Evolutionary conservation across 1,139 yeast species (phyloP), one percentile per base, ranked within the genome.

Genomic region (Diutina sp.): DNA sequence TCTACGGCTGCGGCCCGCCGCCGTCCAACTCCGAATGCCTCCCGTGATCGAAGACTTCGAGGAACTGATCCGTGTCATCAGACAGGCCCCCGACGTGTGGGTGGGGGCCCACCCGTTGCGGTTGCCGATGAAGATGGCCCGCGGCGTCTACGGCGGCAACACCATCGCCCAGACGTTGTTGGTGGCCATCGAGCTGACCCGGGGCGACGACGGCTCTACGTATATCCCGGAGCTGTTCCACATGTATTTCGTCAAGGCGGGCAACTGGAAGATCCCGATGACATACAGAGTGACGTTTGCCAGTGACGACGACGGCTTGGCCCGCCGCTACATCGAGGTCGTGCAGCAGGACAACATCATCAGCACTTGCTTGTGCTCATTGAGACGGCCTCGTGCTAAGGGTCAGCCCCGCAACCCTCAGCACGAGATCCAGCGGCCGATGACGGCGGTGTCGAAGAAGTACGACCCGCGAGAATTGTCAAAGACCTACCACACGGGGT

Each of bases 111-210:
- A 72, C 58, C 75, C 77, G 2, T 65, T 76, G 46, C 59, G 69
- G 51, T 64, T 72, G 11, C 80, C 80, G 0, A 58, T 74, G 9
- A 69, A 72, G 2, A 79, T 81, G 0, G 89, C 89, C 2, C 71
- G 88, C 51, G 93, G 91, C 1, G 83, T 87, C 1, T 87, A 85
- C 70, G 96, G 95, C 1, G 96, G 96, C 2, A 83, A 86, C 48
- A 75, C 85, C 57, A 83, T 87, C 52, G 88, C 90, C 1, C 95
- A 87, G 65, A 73, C 91, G 1, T 69, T 87, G 8, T 68, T 81
- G 60, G 91, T 90, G 1, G 87, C 88, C 1, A 72, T 84, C 47
- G 78, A 72, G 57, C 66, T 72, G 21, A 69, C 76, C 0, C 63
- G 62, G n/a, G 66, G 62, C 54, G 53, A 32, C 28, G 41, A 30